A percentile compares a stretch with the other conserved stretches of the same genome.
These are phyloP conservation scores for Pythium apleroticum DNA, from an alignment of 352 stramenopile species.

Conservation along the genomic window DNA sequence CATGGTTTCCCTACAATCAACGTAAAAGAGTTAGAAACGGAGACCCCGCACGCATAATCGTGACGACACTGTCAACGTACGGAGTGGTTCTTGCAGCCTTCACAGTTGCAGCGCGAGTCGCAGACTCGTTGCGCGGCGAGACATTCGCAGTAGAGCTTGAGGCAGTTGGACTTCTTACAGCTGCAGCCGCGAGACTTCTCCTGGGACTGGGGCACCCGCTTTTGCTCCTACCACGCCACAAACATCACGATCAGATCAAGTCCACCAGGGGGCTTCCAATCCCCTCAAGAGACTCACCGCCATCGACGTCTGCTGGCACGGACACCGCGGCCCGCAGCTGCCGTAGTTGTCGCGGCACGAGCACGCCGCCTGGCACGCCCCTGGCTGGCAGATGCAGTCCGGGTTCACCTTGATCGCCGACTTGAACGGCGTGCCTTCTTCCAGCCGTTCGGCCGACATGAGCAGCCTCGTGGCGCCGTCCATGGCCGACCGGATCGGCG, in stretches of 20 bases:
- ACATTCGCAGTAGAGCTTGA: constrained; percentile 94
- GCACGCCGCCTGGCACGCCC: constrained; percentile 42
- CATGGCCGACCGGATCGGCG: constrained; percentile 17
- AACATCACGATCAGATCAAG: neutral
- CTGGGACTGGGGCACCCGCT: constrained; percentile 21
- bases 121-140: constrained; percentile 70
- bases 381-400: constrained; percentile 39
- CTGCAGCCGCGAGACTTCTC: constrained; percentile 86
- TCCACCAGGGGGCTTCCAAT: too few relatives aligned
- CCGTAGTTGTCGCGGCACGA: constrained; percentile 46
- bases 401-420: neutral
- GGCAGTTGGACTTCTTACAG: constrained; percentile 97
- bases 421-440: constrained; percentile 14
- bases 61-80: too few relatives aligned
- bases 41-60: too few relatives aligned
- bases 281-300: neutral
- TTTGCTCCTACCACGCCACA: neutral
- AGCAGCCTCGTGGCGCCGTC: constrained; percentile 25
- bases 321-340: constrained; percentile 40
- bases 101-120: constrained; percentile 72
- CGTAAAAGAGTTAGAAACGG: neutral
- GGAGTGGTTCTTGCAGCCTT: constrained; percentile 76
- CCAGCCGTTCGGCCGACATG: constrained; percentile 22
- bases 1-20: constrained; percentile 37
- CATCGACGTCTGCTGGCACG: constrained; percentile 20